A percentile compares a stretch with the other conserved stretches of the same genome.
Evolutionary conservation across 495 filamentous ascomycete genomes (phyloP).

Genomic region (Aspergillus heteromorphus): DNA sequence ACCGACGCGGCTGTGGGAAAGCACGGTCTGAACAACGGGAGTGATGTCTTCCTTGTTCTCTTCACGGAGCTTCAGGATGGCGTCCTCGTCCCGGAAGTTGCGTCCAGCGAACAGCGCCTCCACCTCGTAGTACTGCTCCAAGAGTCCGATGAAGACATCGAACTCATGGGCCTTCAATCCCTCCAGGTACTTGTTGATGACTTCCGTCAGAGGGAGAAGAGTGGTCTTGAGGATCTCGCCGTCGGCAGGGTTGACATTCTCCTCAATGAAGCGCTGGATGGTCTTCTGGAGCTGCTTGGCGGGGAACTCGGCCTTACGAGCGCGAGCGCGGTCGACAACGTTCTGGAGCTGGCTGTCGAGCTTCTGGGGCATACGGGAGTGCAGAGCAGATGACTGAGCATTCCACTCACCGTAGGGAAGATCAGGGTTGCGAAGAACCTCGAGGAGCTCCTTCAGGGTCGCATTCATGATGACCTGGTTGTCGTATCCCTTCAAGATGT

Average conservation of each 20-base stretch:
- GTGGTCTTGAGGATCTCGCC: slow-evolving; percentile 65
- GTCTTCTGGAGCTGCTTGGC: slow-evolving; percentile 82
- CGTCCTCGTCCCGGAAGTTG: slow-evolving; percentile 85
- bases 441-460: slow-evolving; percentile 82
- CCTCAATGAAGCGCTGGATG: slow-evolving; percentile 80
- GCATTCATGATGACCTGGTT: slow-evolving; percentile 94
- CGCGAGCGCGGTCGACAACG: slow-evolving; percentile 74
- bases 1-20: slow-evolving; percentile 87
- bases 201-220: slow-evolving; percentile 69
- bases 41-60: slow-evolving; percentile 89
- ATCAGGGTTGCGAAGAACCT: slow-evolving; percentile 82
- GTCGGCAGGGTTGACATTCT: slow-evolving; percentile 67
- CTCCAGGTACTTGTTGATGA: slow-evolving; percentile 79
- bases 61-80: slow-evolving; percentile 88
- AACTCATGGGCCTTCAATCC: slow-evolving; percentile 91
- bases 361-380: slow-evolving; percentile 92
- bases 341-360: slow-evolving; percentile 75
- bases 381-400: slow-evolving; percentile 88
- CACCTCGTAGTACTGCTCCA: slow-evolving; percentile 74
- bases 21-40: slow-evolving; percentile 77
- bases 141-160: slow-evolving; percentile 67
- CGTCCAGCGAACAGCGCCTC: slow-evolving; percentile 84
- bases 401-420: slow-evolving; percentile 96
- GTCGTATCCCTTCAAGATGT: slow-evolving; percentile 91
- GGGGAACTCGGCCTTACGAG: slow-evolving; percentile 82